Conservation (phyloP, 345 rosid genomes). For the Reutealis trisperma region DNA sequence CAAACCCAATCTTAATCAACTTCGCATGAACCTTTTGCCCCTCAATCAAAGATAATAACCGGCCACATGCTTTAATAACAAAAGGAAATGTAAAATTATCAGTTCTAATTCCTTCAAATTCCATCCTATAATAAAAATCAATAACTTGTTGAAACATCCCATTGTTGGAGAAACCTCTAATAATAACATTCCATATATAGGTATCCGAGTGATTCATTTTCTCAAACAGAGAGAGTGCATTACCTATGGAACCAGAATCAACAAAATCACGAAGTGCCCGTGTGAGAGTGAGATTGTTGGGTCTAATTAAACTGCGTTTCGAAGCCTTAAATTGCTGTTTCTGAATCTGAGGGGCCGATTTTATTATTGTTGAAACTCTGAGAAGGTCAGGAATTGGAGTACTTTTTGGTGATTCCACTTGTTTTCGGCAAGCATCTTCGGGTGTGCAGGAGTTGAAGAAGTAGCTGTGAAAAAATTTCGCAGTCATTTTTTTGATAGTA, state of each 20-base stretch:
- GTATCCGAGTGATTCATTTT: conserved; percentile 54
- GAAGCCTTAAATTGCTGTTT: neutral
- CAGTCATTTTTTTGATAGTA: conserved; percentile 31
- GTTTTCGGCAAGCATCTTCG: conserved; percentile 28
- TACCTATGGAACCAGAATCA: conserved; percentile 45
- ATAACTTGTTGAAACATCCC: conserved; percentile 53
- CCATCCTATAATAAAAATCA: conserved; percentile 50
- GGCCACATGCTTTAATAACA: conserved; percentile 66
- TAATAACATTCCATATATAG: conserved; percentile 64
- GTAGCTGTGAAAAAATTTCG: conserved; percentile 21
- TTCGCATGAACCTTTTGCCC: conserved; percentile 58
- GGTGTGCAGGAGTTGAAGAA: conserved; percentile 29
- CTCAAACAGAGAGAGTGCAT: conserved; percentile 68
- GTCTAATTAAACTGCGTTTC: conserved; percentile 7
- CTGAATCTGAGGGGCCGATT: conserved; percentile 1
- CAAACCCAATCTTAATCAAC: conserved; percentile 58
- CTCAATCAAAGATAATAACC: conserved; percentile 32
- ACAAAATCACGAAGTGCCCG: conserved; percentile 29
- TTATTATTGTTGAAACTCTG: conserved; percentile 25
- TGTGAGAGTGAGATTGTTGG: conserved; percentile 26
- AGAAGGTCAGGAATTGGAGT: conserved; percentile 11
- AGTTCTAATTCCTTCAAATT: conserved; percentile 38
- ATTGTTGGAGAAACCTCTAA: conserved; percentile 50
- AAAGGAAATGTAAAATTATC: conserved; percentile 70
- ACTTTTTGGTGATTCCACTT: conserved; percentile 18